Evolutionary conservation across 441 rosid genomes (phyloP).

Genomic region (Lepidium campestre): DNA sequence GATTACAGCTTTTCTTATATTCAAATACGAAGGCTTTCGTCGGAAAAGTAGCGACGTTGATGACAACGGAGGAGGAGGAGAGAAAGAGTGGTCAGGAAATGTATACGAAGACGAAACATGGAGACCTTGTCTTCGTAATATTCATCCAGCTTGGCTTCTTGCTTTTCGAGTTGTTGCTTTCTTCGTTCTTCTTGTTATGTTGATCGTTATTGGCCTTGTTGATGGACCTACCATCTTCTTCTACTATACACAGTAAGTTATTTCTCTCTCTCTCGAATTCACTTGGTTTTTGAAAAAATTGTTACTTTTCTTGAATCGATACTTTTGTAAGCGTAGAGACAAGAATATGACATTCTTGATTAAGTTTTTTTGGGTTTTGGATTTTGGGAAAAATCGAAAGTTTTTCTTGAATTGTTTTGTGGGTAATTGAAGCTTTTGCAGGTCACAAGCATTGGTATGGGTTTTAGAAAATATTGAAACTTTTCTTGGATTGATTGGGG

Average conservation of each 20-base stretch:
- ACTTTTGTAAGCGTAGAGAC: background rate
- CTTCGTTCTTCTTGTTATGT: conserved; percentile 51
- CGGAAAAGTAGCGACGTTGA: conserved; percentile 21
- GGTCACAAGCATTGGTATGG: too few species aligned
- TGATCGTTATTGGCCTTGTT: conserved; percentile 37
- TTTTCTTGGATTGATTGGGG: background rate
- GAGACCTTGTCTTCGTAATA: conserved; percentile 70
- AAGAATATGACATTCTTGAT: conserved; percentile 3
- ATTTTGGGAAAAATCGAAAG: background rate
- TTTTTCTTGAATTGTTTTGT: background rate
- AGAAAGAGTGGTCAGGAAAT: conserved; percentile 41
- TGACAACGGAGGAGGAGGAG: conserved; percentile 10
- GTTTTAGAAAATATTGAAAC: too few species aligned
- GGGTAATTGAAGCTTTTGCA: background rate
- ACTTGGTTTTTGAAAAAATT: background rate
- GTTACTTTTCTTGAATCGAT: background rate
- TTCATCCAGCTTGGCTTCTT: conserved; percentile 93
- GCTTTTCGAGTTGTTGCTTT: conserved; percentile 66
- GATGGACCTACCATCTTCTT: conserved; percentile 74
- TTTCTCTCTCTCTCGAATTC: conserved; percentile 6
- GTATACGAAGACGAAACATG: conserved; percentile 78
- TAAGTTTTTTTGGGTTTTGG: background rate
- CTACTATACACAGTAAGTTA: conserved; percentile 85
- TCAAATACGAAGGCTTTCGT: conserved; percentile 53
- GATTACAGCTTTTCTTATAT: conserved; percentile 45